Evolutionary conservation across 2,329 filamentous ascomycete species (phyloP).

Genomic region (Epichloe aotearoae): DNA sequence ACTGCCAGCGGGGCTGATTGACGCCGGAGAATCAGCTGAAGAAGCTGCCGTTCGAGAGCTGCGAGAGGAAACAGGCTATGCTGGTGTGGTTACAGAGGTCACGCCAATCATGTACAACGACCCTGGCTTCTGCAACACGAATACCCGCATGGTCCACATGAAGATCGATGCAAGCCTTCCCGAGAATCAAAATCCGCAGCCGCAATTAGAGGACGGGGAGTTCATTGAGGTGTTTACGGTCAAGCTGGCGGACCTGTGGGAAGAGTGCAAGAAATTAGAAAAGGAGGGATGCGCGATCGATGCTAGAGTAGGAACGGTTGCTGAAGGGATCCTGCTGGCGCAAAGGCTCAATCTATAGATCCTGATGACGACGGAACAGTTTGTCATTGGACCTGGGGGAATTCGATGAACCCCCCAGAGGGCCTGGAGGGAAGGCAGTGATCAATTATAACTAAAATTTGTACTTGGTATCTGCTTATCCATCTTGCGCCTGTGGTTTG

Average conservation of each 20-base stretch:
- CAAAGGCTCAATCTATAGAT: constrained; percentile 36
- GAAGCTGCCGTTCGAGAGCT: constrained; percentile 50
- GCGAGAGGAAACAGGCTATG: constrained; percentile 53
- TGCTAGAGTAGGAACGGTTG: constrained; percentile 62
- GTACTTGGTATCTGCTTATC: too few relatives aligned
- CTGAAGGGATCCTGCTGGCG: constrained; percentile 64
- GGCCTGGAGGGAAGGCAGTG: too few relatives aligned
- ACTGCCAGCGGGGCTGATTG: constrained; percentile 50
- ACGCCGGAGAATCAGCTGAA: constrained; percentile 47
- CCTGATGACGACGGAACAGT: neutral
- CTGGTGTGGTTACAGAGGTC: constrained; percentile 40
- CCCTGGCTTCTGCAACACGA: constrained; percentile 54
- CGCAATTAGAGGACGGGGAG: constrained; percentile 64
- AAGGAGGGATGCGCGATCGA: constrained; percentile 65
- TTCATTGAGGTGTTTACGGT: constrained; percentile 71
- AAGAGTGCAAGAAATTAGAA: constrained; percentile 53
- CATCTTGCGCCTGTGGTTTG: too few relatives aligned
- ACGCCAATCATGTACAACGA: constrained; percentile 56
- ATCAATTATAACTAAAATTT: too few relatives aligned
- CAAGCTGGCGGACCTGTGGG: constrained; percentile 49
- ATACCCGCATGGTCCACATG: constrained; percentile 58
- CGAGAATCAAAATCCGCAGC: constrained; percentile 55
- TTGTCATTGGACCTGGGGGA: too few relatives aligned
- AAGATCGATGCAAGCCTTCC: constrained; percentile 55
- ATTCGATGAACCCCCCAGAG: too few relatives aligned